Percentiles rank a stretch among this genome's conserved stretches.
Evolutionary conservation across 345 rosid species (phyloP).

Genomic region (Gossypium bickii): DNA sequence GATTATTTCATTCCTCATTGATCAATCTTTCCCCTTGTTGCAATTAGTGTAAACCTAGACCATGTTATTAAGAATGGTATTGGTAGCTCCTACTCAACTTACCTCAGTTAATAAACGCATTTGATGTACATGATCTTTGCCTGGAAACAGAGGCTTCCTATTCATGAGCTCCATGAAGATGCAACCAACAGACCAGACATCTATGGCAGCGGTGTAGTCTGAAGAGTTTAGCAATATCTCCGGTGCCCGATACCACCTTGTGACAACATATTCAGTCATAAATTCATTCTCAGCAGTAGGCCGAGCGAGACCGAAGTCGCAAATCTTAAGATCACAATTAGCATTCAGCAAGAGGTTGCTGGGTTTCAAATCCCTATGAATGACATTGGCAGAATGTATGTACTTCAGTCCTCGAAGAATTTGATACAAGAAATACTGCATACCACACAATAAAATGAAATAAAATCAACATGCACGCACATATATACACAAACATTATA

Average conservation of each 20-base stretch:
- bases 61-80: neutral
- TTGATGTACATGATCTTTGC: constrained; percentile 92
- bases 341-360: constrained; percentile 87
- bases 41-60: neutral
- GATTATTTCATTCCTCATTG: neutral
- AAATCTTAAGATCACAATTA: constrained; percentile 86
- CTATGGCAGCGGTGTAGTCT: constrained; percentile 86
- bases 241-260: constrained; percentile 98
- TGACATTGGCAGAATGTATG: constrained; percentile 91
- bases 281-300: constrained; percentile 84
- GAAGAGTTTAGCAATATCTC: constrained; percentile 87
- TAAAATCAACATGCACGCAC: neutral
- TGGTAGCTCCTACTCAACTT: constrained; percentile 6
- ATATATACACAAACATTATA: neutral
- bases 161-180: constrained; percentile 97
- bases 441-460: constrained; percentile 1
- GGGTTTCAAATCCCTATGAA: constrained; percentile 93
- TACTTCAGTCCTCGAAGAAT: constrained; percentile 90
- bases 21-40: neutral
- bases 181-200: constrained; percentile 99
- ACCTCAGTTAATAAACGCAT: constrained; percentile 93
- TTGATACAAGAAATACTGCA: constrained; percentile 95
- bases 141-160: constrained; percentile 86
- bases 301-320: constrained; percentile 94
- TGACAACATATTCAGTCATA: constrained; percentile 98